Evolutionary conservation across 352 stramenopile genomes (phyloP), one percentile per base, ranked within the genome.

Genomic region (Globisporangium carolinianum): DNA sequence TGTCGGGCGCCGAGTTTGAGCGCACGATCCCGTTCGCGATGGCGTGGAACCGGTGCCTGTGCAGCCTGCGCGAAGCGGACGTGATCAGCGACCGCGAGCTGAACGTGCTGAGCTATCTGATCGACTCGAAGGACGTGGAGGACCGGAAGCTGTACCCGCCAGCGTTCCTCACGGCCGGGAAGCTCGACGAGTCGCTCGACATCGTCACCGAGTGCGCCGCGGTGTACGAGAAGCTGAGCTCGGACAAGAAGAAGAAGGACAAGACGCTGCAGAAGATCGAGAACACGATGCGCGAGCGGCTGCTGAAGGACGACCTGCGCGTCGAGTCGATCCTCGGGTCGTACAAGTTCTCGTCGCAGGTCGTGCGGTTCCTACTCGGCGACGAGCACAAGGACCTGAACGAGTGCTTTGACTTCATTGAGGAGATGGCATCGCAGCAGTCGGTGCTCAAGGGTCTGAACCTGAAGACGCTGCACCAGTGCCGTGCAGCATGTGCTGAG

Each of bases 231-330:
- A 90, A 91, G 58, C 70, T 95, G 18, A 86, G 79, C 55, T 79
- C 74, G 2, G 85, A 93, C 67, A 92, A 94, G 62, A 95, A 95
- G 66, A 93, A 93, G 63, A 91, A 95, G 54, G 85, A 90, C 12
- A 95, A 95, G 67, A 68, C 79, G 3, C 58, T 95, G 24, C 83
- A 95, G 59, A 95, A 93, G 68, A 86, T 95, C 43, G 85, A 93
- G 52, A 89, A 72, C 15, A 86, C 77, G 10, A 95, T 95, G 85
- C 81, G 79, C 15, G 83, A 91, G 35, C 81, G 85, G 58, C 66
- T 95, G 17, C 70, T 87, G 2, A 95, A 95, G 68, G 85, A 95
- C 47, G 82, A 95, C 52, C 47, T 95, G 62, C 83, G 85, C 50
- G 63, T 95, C 8, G 81, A 95, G 56, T 88, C 83, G 6, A 74